These are phyloP conservation scores for Bryoerythrophyllum caledonicum DNA, from an alignment of 225 moss, liverwort and hornwort species.

Conservation along the genomic window DNA sequence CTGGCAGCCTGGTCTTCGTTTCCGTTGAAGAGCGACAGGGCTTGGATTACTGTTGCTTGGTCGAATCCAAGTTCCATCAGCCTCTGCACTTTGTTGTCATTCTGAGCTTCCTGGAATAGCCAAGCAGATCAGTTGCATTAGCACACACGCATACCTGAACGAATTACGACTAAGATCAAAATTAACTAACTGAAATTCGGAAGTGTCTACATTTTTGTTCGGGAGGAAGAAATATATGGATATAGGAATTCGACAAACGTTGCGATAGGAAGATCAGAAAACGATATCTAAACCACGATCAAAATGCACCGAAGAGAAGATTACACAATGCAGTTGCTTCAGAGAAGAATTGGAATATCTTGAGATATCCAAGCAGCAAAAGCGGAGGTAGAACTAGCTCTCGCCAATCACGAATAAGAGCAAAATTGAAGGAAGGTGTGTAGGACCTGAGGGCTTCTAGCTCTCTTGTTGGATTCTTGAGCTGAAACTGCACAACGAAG, in stretches of 20 bases:
- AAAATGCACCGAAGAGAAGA: not conserved
- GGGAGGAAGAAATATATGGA: not conserved
- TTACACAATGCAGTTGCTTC: not conserved
- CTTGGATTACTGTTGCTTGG: conserved; percentile 57
- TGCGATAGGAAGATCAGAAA: not conserved
- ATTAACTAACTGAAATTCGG: not conserved
- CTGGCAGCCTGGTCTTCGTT: conserved; percentile 63
- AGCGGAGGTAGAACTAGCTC: not conserved
- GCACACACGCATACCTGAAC: not conserved
- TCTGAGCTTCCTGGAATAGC: conserved; percentile 41
- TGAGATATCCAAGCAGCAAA: not conserved
- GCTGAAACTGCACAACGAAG: conserved; percentile 41
- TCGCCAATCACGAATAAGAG: not conserved
- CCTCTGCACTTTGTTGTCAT: conserved; percentile 69
- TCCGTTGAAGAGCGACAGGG: conserved; percentile 66
- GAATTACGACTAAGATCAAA: not conserved
- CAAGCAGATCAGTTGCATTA: not conserved
- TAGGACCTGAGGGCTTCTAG: conserved; percentile 83
- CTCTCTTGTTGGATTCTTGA: conserved; percentile 70
- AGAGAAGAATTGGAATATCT: not conserved
- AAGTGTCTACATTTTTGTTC: not conserved
- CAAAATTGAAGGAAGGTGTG: not conserved
- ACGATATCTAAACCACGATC: not conserved
- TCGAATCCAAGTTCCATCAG: conserved; percentile 94
- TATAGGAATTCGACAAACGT: not conserved